These are phyloP conservation scores for Pedinophyceae sp. DNA, from an alignment of 139 green algal genomes.

Conservation along the genomic window DNA sequence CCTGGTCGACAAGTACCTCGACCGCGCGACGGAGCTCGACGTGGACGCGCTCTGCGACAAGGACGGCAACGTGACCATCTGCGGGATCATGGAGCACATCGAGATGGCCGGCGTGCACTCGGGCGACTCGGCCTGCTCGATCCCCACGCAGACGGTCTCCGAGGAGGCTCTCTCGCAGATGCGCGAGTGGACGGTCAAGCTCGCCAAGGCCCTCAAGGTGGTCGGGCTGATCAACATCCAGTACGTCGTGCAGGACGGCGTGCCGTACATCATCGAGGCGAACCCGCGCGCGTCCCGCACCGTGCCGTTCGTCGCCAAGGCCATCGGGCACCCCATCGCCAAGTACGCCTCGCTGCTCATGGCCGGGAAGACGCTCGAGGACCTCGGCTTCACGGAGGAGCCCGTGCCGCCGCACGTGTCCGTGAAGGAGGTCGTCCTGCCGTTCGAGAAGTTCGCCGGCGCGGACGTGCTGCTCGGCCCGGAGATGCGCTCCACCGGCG, in stretches of 20 bases:
- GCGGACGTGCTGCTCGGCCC: conserved; percentile 91
- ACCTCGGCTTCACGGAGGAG: conserved; percentile 80
- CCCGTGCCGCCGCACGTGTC: conserved; percentile 68
- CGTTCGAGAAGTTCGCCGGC: conserved; percentile 97
- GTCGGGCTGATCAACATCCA: conserved; percentile 98
- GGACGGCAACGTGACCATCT: conserved; percentile 91
- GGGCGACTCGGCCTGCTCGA: conserved; percentile 42
- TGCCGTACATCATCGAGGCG: conserved; percentile 96
- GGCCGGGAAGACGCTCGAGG: conserved; percentile 64
- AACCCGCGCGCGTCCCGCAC: conserved; percentile 92
- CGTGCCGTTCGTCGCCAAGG: conserved; percentile 97
- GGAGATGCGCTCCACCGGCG: conserved; percentile 95
- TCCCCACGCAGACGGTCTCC: conserved; percentile 81
- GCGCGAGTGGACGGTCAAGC: conserved; percentile 69
- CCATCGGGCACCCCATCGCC: conserved; percentile 87
- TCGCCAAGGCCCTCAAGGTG: conserved; percentile 78
- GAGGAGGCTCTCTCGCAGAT: conserved; percentile 54
- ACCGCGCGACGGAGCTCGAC: conserved; percentile 80
- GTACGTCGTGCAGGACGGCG: conserved; percentile 73
- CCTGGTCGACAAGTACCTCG: conserved; percentile 94
- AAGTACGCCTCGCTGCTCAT: conserved; percentile 93
- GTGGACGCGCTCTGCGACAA: conserved; percentile 84
- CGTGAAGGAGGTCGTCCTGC: conserved; percentile 98
- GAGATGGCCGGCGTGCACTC: conserved; percentile 94
- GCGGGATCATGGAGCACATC: conserved; percentile 99